Percentiles rank a stretch among this genome's conserved stretches.
These are phyloP conservation scores for Karstenula rhodostoma DNA, from an alignment of 2,329 filamentous ascomycete species.

Conservation along the genomic window DNA sequence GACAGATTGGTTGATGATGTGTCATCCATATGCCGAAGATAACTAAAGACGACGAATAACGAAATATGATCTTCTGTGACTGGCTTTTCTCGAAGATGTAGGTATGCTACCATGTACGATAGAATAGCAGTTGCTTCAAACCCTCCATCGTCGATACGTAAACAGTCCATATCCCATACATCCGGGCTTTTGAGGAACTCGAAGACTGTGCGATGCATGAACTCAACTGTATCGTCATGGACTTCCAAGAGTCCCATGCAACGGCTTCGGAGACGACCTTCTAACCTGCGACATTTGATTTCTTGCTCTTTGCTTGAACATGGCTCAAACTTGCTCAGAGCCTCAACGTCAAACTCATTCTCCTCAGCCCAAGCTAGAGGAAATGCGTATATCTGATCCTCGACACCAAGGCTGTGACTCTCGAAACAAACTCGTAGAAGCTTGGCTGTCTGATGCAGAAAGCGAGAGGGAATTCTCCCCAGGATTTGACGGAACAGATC, in stretches of 20 bases:
- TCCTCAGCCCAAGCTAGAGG: background rate
- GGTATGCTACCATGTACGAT: background rate
- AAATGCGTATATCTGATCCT: background rate
- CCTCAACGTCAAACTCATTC: background rate
- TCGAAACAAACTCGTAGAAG: too few species aligned
- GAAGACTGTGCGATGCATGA: conserved; percentile 1
- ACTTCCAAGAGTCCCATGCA: background rate
- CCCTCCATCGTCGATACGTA: background rate
- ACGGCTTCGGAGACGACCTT: background rate
- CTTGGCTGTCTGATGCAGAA: too few species aligned
- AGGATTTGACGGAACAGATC: background rate
- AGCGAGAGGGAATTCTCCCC: background rate
- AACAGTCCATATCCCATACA: background rate
- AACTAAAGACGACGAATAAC: background rate
- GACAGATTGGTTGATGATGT: background rate
- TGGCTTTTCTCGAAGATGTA: too few species aligned
- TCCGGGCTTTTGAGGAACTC: background rate
- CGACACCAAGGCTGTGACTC: too few species aligned
- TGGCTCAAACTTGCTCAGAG: background rate
- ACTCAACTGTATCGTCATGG: background rate
- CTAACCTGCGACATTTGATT: background rate
- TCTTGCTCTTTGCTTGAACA: background rate
- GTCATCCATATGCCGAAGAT: background rate
- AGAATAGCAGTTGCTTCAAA: background rate
- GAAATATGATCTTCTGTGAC: background rate